Base-by-base conservation (phyloP, 441 rosid genomes). In the Biscutella auriculata region DNA sequence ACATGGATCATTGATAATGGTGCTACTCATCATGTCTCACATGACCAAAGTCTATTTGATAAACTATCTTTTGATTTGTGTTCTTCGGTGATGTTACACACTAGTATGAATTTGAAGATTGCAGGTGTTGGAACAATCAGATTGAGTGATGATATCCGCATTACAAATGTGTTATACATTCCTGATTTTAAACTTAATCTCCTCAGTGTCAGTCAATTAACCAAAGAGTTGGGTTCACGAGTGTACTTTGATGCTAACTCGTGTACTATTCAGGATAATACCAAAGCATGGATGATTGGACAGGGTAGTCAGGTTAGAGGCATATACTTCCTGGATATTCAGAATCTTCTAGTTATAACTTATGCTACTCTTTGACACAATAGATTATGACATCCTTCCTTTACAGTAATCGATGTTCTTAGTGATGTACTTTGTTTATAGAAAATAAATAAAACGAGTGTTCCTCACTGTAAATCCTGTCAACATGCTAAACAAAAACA, bases 71-170 rank as follows among this genome's bases (percentile, higher is more conserved):
- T 1, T 51, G 11, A 11, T 11, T 2, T 33, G 0, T 1, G 4
- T 2, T 10, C 6, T 2, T 6, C 16, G 1, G 56, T 51, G 0
- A 26, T 35, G 0, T 2, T 28, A 0, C 53, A 19, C 13, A 47
- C 53, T 9, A 8, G 53, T 3, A 0, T 11, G 1, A 9, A 15
- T 27, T 6, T 28, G 1, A 12, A 12, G 6, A 47, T 47, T 47
- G 4, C n/a, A 2, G 32, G 35, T 4, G 8, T 47, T 8, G 35
- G 11, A 2, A 5, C 8, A 0, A 7, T 28, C 3, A 14, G 9
- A 4, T 0, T 28, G 6, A 27, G 14, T 0, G 1, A 8, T 0
- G 0, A 9, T 1, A 2, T 8, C 17, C 6, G 8, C 1, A 9
- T 13, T 1, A 0, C 3, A 1, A 14, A 28, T 49, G 54, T 49